Base-by-base conservation (phyloP, 768 basidiomycete genomes). In the Pholiota conissans region DNA sequence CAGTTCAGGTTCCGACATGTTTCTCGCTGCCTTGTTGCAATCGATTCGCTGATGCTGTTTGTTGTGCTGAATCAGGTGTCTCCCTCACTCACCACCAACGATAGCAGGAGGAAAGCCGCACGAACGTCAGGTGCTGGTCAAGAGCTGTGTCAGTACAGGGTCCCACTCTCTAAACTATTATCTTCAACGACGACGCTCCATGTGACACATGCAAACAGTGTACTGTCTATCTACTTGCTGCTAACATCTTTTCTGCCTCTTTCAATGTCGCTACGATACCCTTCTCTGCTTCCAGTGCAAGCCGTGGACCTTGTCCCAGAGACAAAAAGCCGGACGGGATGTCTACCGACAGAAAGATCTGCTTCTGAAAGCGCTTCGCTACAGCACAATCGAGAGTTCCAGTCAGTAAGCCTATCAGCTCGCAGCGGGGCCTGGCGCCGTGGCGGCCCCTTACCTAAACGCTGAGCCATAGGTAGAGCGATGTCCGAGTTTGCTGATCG, bases 261-360 rank as follows among this genome's bases (percentile, higher is more conserved):
- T 74, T 73, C 66, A 88, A 62, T 35, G 71, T 70, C 54, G 72
- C 75, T 13, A 89, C 74, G 52, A 89, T 74, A 22, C 78, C 83
- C 69, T 78, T 84, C 70, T 93, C 90, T 50, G 82, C 82, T 54
- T 79, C 81, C 39, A 86, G 65, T 63, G 81, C 34, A 57, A 86
- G 49, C 69, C 70, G 73, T 14, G 76, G 70, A 24, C 81, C 83
- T 60, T 82, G 76, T 52, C 79, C 79, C 68, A 81, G 64, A 11
- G 79, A 66, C 59, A 76, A 66, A 59, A 52, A 85, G 58, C 74
- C 65, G 18, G 67, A 60, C 18, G 73, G 73, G 49, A 79, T 64
- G 62, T 92, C 90, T 18, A 91, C 76, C 16, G 87, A 86, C 71
- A 93, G 67, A 72, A 90, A 90, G 53, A 93, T 84, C 69, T 86